Evolutionary conservation across 2,329 filamentous ascomycete species (phyloP).

Genomic region (Tothia fuscella): DNA sequence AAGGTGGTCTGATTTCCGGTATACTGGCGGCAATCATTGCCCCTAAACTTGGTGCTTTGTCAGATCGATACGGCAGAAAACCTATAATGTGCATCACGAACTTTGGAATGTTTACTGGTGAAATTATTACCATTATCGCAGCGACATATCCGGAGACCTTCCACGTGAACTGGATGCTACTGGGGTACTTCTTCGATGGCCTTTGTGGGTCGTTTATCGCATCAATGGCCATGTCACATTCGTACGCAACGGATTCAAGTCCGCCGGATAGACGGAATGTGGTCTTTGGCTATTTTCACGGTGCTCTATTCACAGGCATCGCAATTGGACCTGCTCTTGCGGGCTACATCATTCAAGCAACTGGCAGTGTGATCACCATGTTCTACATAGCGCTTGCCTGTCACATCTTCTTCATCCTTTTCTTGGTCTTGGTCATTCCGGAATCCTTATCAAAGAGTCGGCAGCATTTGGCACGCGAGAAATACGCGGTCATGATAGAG

Average conservation of each 20-base stretch:
- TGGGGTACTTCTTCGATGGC: conserved; percentile 70
- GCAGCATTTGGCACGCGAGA: conserved; percentile 58
- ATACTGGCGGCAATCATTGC: conserved; percentile 67
- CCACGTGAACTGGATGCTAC: conserved; percentile 65
- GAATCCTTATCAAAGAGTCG: conserved; percentile 71
- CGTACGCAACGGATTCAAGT: conserved; percentile 84
- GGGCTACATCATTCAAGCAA: conserved; percentile 65
- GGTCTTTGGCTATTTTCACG: conserved; percentile 81
- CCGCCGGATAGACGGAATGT: conserved; percentile 67
- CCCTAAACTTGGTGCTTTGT: conserved; percentile 72
- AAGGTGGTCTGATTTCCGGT: conserved; percentile 62
- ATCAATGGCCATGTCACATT: conserved; percentile 65
- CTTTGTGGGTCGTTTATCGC: conserved; percentile 81
- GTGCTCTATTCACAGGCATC: conserved; percentile 78
- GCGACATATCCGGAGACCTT: conserved; percentile 62
- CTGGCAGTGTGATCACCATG: conserved; percentile 62
- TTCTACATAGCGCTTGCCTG: conserved; percentile 72
- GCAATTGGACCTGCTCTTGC: conserved; percentile 75
- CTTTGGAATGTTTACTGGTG: conserved; percentile 59
- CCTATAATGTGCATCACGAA: conserved; percentile 62
- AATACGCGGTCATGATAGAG: conserved; percentile 38
- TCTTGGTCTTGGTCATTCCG: conserved; percentile 60
- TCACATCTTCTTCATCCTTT: conserved; percentile 62
- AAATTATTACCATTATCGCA: conserved; percentile 66
- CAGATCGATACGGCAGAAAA: conserved; percentile 75